Evolutionary conservation across 2,329 filamentous ascomycete genomes (phyloP), one percentile per base, ranked within the genome.

Genomic region (Aspergillus glaucus): DNA sequence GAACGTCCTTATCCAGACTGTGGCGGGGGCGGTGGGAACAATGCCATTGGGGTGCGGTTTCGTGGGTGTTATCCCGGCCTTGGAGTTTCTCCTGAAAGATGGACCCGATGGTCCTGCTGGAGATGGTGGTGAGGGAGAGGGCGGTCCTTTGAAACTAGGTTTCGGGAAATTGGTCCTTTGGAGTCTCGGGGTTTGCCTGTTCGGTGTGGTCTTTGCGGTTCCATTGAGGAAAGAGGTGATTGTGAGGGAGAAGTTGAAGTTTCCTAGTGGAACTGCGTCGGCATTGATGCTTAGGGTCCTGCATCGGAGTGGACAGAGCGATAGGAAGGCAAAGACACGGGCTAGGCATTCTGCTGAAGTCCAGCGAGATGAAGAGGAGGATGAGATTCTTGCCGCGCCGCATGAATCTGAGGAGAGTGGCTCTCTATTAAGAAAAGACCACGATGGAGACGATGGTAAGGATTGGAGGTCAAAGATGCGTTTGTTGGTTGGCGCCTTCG

Each of bases 31-130:
- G 14, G 94, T 97, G 68, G 93, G 92, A 1, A 95, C 94, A 4
- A 97, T 97, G 89, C 93, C 93, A 0, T 74, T 98, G 9, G 92
- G 92, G 1, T 95, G 92, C 60, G 93, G 93, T 1, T 95, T 97
- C 63, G 92, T 97, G 15, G 92, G 92, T 4, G 91, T 97, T 7
- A 85, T 97, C 52, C 93, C 93, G 1, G 92, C 92, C 0, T 79
- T 98, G 74, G 88, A 95, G 62, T 96, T 88, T 58, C 73, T 98
- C 44, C 70, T 98, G 45, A 83, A 79, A 46, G 74, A 84, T 2
- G 82, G 87, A 14, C 92, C 97, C 67, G 82, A 85, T 55, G 90
- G 89, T 0, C 88, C 88, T 0, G 73, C 81, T 0, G 82, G 87
- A 21, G 92, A 96, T 69, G 81, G 83, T 12, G 67, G 67, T 24